Base-by-base conservation (phyloP, 352 stramenopile genomes). In the Phytophthora tentaculata region DNA sequence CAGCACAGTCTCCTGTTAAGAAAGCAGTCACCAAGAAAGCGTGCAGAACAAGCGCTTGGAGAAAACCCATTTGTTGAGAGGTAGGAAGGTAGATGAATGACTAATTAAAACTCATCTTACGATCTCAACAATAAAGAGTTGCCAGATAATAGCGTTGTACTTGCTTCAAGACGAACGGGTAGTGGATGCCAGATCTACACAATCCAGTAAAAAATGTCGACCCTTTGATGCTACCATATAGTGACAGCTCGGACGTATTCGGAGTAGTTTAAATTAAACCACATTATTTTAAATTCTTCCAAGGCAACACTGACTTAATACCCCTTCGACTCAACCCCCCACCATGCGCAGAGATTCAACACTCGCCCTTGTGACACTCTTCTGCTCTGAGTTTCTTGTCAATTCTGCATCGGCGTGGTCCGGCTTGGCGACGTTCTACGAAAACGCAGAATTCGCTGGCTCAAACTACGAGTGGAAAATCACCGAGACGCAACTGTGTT, bases 391-490 rank as follows among this genome's bases (percentile, higher is more conserved):
- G 32, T 19, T 70, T 5, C 39, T 73, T 19, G 19, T 26, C 5
- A 56, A 58, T 13, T 62, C 14, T 12, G 48, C 58, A 10, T 59
- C 48, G 12, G 69, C 58, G 23, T 73, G 64, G 69, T 53, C 61
- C 26, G 64, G 45, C 48, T 52, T 24, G 5, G 69, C 73, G 24
- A 73, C 64, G 13, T 73, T 76, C 58, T 66, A 60, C 67, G 8
- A 61, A 37, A 41, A 64, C 17, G 51, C 13, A 3, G 20, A 67
- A 5, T 64, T 71, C 26, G 17, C 23, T 35, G 62, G 67, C 19
- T n/a, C 22, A 1, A 23, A 64, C 12, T 72, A 63, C 41, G 23
- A 28, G 17, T 75, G 64, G 50, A 49, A 44, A 14, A 66, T 70
- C 22, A 51, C 57, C 1, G 39, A 71, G 41, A 49, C 58, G 17